A percentile compares a stretch with the other conserved stretches of the same genome.
phyloP scores from a whole-genome alignment of 2,329 filamentous ascomycete species.

The Fusarium sp. region DNA sequence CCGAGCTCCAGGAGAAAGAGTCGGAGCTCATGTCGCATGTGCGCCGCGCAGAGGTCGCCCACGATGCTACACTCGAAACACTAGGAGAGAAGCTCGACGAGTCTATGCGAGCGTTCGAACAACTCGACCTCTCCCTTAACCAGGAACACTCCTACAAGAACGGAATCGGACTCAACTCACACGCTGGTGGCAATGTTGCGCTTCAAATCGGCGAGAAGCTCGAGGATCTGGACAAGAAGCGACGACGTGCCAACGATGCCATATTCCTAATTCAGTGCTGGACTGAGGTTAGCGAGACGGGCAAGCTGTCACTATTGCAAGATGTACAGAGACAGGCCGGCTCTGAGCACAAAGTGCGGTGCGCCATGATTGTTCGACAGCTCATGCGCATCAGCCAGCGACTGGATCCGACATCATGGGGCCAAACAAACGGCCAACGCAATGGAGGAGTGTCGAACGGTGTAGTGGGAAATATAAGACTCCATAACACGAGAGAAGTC shows the following conservation, averaged over 20 bases:
- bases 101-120: conserved; percentile 92
- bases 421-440: conserved; percentile 67
- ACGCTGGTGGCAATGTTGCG: conserved; percentile 84
- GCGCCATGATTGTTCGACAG: conserved; percentile 93
- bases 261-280: conserved; percentile 97
- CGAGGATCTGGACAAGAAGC: conserved; percentile 93
- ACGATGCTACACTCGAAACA: conserved; percentile 90
- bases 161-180: conserved; percentile 54
- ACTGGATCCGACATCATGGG: conserved; percentile 83
- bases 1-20: conserved; percentile 89
- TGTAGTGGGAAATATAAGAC: conserved; percentile 54
- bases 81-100: conserved; percentile 90
- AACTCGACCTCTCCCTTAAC: conserved; percentile 85
- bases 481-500: conserved; percentile 82
- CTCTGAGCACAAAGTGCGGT: conserved; percentile 92
- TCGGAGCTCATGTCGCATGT: conserved; percentile 92
- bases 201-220: conserved; percentile 94
- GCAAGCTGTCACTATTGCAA: conserved; percentile 87
- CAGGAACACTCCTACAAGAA: conserved; percentile 60
- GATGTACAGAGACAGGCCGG: conserved; percentile 87
- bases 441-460: conserved; percentile 64
- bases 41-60: conserved; percentile 89
- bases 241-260: conserved; percentile 89
- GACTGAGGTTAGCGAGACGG: conserved; percentile 92
- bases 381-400: conserved; percentile 93